Evolutionary conservation across 768 basidiomycete genomes (phyloP).

Genomic region (Tricholomella constricta): DNA sequence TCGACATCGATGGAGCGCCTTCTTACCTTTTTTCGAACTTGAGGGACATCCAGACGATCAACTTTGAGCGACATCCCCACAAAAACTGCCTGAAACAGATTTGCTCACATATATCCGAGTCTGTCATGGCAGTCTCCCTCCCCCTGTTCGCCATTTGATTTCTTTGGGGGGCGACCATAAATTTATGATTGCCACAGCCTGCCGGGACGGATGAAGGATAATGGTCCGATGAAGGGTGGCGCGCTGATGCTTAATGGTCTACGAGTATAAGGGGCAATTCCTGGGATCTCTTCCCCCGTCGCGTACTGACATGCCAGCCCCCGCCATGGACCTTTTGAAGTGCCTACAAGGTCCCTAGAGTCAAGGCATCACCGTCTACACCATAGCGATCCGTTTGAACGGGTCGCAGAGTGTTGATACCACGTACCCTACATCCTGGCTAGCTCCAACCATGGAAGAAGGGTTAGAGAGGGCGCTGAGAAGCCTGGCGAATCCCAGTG

Average conservation of each 20-base stretch:
- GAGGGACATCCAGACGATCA: constrained; percentile 60
- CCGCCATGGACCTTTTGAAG: constrained; percentile 70
- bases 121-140: too few relatives aligned
- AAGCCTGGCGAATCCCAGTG: constrained; percentile 58
- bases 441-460: constrained; percentile 55
- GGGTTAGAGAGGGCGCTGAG: constrained; percentile 56
- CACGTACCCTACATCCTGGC: constrained; percentile 63
- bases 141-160: too few relatives aligned
- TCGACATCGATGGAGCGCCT: constrained; percentile 59
- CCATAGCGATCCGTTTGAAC: constrained; percentile 63
- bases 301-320: constrained; percentile 31
- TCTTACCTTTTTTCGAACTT: constrained; percentile 63
- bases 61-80: constrained; percentile 35
- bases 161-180: too few relatives aligned
- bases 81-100: background rate
- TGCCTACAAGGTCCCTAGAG: constrained; percentile 63
- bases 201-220: constrained; percentile 79
- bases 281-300: background rate
- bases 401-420: constrained; percentile 56
- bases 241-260: constrained; percentile 47
- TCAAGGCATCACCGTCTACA: constrained; percentile 60
- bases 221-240: constrained; percentile 65
- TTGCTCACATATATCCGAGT: background rate
- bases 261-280: constrained; percentile 40
- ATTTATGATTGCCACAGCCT: too few relatives aligned